Evolutionary conservation across 306 rosid species (phyloP), one percentile per base, ranked within the genome.

Genomic region (Argentina anserina): DNA sequence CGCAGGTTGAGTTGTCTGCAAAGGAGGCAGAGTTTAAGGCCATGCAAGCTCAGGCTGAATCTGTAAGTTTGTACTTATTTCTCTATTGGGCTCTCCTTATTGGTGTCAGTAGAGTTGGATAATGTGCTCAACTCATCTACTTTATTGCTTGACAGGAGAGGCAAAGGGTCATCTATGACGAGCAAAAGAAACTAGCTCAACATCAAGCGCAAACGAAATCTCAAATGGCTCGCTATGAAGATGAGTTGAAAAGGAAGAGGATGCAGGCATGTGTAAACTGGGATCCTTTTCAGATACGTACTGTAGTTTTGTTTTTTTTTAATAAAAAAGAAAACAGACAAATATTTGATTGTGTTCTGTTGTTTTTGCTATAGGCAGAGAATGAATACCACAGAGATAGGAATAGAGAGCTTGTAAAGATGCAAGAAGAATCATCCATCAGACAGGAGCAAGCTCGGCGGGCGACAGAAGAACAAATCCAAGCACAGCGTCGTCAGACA

Each of bases 401-500:
- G 87, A 95, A 95, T 78, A 92, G 90, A 82, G 97, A 95, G 82
- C 95, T 91, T 26, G 99, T 95, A 41, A 90, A 88, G 81, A 39
- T 90, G 82, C 99, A 95, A 86, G 99, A 95, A 80, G 93, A 88
- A 17, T 95, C 99, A 60, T 87, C 99, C n/a, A 86, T 88, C 76
- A 80, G 97, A 81, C 96, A 84, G 76, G 97, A 95, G 85, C 93
- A 95, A 80, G 89, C 93, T 71, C 90, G 96, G 3, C 91, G 97
- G 36, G 95, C 97, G 31, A 91, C 90, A 15, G 99, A 95, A 76
- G 99, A 92, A 65, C 97, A 91, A 74, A 95, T 95, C 80, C 99
- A 95, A 82, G 96, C 91, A 12, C 96, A 90, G 45, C 88, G 96
- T 45, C 85, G 95, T 49, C 96, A 88, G 79, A 91, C 97, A 15